Conservation (phyloP, 208 protist species). For the Angomonas ambiguus region DNA sequence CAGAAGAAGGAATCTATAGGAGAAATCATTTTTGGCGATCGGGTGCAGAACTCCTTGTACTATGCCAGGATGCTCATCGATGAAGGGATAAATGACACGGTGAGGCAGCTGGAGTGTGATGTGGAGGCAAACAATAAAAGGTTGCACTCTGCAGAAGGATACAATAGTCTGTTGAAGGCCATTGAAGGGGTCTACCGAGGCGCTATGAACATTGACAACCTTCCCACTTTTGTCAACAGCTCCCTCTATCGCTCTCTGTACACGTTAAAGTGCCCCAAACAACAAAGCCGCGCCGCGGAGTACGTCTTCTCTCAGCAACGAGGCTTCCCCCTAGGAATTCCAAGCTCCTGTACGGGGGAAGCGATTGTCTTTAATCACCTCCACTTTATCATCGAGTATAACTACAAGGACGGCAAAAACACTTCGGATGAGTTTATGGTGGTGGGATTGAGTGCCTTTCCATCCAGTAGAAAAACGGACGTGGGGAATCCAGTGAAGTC, state of each 20-base stretch:
- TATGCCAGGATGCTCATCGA: conserved; percentile 46
- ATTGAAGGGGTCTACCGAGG: conserved; percentile 79
- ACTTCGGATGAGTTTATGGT: conserved; percentile 50
- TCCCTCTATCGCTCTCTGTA: background rate
- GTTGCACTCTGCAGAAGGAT: conserved; percentile 7
- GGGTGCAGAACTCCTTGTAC: conserved; percentile 70
- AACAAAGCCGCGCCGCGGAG: conserved; percentile 2
- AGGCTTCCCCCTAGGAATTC: conserved; percentile 69
- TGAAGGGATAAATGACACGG: conserved; percentile 18
- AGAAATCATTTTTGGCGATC: conserved; percentile 81
- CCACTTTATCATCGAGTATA: conserved; percentile 73
- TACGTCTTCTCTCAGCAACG: conserved; percentile 33
- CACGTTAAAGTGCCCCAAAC: conserved; percentile 15
- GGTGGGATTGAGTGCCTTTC: conserved; percentile 53
- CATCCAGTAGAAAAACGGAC: too few species aligned
- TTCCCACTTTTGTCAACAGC: conserved; percentile 49
- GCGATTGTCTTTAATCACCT: conserved; percentile 80
- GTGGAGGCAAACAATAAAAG: conserved; percentile 22
- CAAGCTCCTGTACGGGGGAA: conserved; percentile 12
- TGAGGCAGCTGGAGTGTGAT: conserved; percentile 27
- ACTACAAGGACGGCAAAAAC: conserved; percentile 18
- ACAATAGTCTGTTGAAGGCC: conserved; percentile 33
- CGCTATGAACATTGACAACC: conserved; percentile 83
- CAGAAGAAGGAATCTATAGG: conserved; percentile 49
- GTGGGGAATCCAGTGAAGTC: too few species aligned